Conservation (phyloP, 257 asterid genomes). For the Ballota nigra region DNA sequence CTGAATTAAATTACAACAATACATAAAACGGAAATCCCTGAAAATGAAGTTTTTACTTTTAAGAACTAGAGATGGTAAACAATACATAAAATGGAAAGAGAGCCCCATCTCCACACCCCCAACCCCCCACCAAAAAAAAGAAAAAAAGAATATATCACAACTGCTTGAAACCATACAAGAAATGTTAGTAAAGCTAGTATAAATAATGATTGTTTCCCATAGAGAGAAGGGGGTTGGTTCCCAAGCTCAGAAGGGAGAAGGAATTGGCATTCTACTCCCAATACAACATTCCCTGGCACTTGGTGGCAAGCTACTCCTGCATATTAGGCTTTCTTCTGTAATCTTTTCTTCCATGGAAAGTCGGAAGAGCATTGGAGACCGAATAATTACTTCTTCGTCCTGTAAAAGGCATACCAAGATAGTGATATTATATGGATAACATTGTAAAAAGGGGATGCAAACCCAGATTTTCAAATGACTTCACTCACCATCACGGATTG, state of each 20-base stretch:
- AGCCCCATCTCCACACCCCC: not conserved
- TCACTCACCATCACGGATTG: conserved; percentile 52
- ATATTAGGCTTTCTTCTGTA: conserved; percentile 54
- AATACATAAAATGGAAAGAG: not conserved
- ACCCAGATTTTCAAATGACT: conserved; percentile 36
- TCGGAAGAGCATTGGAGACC: conserved; percentile 50
- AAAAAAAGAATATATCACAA: conserved; percentile 1
- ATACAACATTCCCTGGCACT: conserved; percentile 23
- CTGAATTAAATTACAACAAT: conserved; percentile 11
- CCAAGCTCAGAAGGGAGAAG: conserved; percentile 12
- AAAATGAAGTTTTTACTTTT: conserved; percentile 7
- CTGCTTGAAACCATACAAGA: conserved; percentile 22
- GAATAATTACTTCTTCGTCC: conserved; percentile 75
- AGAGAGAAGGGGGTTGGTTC: conserved; percentile 14
- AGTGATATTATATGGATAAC: not conserved
- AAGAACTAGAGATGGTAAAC: not conserved
- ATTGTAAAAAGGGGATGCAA: not conserved
- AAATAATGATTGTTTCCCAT: conserved; percentile 16
- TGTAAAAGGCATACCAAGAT: conserved; percentile 32
- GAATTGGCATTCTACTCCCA: conserved; percentile 23
- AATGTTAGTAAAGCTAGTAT: conserved; percentile 22
- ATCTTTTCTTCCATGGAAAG: conserved; percentile 64
- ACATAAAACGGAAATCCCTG: conserved; percentile 6
- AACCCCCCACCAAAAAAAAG: not conserved
- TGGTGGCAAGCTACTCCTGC: conserved; percentile 23